Evolutionary conservation across 2,329 filamentous ascomycete species (phyloP), one percentile per base, ranked within the genome.

Genomic region (Cryphonectria parasitica): DNA sequence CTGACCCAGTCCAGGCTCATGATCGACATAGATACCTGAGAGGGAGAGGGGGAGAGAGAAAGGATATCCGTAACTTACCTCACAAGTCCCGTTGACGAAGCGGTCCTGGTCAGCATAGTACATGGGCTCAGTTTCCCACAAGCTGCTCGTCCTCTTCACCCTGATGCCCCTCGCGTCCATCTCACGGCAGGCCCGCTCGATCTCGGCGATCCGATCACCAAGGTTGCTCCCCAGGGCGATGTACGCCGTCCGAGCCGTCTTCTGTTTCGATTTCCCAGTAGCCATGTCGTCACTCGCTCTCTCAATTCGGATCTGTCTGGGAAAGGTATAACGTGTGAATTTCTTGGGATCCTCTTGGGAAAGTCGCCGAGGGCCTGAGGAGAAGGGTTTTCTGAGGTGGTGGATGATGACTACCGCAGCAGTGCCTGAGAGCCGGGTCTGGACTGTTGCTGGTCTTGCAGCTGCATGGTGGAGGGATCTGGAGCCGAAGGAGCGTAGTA

Each of bases 81-180:
- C 93, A 80, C 94, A 97, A 70, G 91, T 95, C 28, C 94, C 96
- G 78, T 99, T 99, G 64, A 98, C 83, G 78, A 99, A 99, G 41
- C 89, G 88, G 73, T 90, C 90, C 80, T 99, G 96, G 73, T 98
- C 92, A 73, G 92, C 83, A 74, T 98, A 92, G 80, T 99, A 99
- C 96, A 99, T 99, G 31, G 96, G 94, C 76, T 93, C 90, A 3
- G 95, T 99, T 83, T 98, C 94, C 88, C 96, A 99, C 3, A 99
- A 84, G 72, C 90, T 91, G 79, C 95, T 98, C 0, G 95, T 97
- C 76, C 91, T 87, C 76, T 89, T 86, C 54, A 99, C 87, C 67
- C 82, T 88, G 77, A 98, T 93, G 45, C 89, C 90, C 31, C 88
- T 85, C 61, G 85, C 83, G 73, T 92, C 89, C 89, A 99, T 94